Percentiles rank a stretch among this genome's conserved stretches.
Conservation (phyloP, 2,329 filamentous ascomycete species). For the Lasiodiplodia citricola region DNA sequence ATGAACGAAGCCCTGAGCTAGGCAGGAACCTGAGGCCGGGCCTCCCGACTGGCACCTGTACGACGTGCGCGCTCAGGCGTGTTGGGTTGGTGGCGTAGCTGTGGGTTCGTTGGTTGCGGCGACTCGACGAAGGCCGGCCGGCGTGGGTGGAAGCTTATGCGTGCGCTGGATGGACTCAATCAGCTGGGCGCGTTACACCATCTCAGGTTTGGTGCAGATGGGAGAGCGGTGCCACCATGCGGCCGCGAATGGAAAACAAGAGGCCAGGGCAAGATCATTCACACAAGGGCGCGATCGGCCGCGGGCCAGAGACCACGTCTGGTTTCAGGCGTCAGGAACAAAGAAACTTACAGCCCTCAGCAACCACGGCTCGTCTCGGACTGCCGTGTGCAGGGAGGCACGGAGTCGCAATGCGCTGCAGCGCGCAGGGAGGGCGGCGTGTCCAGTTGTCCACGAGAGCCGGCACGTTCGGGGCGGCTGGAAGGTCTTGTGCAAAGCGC, state of each 20-base stretch:
- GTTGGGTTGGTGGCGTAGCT: conserved; percentile 21
- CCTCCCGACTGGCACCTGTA: conserved; percentile 19
- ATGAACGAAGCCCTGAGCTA: conserved; percentile 26
- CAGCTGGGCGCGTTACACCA: conserved; percentile 26
- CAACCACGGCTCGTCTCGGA: conserved; percentile 26
- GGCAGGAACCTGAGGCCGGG: conserved; percentile 24
- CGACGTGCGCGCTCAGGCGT: conserved; percentile 25
- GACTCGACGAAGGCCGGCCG: conserved; percentile 24
- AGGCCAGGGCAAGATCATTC: conserved; percentile 22
- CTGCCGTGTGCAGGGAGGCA: conserved; percentile 23
- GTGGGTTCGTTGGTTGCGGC: conserved; percentile 25
- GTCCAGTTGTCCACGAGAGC: conserved; percentile 19
- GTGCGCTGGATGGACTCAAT: conserved; percentile 25
- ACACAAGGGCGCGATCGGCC: conserved; percentile 18
- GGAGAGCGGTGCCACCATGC: conserved; percentile 25
- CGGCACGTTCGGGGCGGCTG: conserved; percentile 20
- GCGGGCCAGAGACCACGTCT: conserved; percentile 20
- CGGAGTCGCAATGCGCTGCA: conserved; percentile 18
- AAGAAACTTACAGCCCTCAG: conserved; percentile 28
- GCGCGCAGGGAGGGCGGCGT: conserved; percentile 12
- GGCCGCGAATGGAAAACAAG: conserved; percentile 25
- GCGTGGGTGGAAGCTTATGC: conserved; percentile 26
- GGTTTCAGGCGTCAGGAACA: conserved; percentile 27
- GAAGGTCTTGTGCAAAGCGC: conserved; percentile 14
- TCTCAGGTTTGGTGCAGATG: conserved; percentile 24